A percentile compares a stretch with the other conserved stretches of the same genome.
These are phyloP conservation scores for Phytopythium boreale DNA, from an alignment of 352 stramenopile species.

Conservation along the genomic window DNA sequence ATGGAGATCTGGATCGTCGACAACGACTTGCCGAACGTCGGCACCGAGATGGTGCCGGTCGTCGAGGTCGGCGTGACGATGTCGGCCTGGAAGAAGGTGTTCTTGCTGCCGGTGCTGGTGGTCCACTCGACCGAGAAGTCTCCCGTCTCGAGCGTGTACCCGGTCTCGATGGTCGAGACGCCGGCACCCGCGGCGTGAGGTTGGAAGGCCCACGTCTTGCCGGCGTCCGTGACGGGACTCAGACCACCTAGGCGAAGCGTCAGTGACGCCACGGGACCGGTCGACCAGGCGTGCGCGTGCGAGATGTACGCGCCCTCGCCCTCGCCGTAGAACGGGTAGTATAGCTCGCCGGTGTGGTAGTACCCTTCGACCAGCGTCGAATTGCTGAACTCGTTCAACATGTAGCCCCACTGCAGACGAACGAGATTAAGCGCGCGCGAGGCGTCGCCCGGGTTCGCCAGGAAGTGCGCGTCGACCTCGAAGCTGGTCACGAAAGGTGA, in stretches of 20 bases:
- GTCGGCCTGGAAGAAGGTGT: slow-evolving; percentile 15
- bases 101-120: slow-evolving; percentile 9
- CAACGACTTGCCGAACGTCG: slow-evolving; percentile 23
- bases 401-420: slow-evolving; percentile 35
- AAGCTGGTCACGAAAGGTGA: slow-evolving; percentile 30
- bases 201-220: slow-evolving; percentile 26
- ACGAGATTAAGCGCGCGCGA: slow-evolving; percentile 26
- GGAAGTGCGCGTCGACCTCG: slow-evolving; percentile 30
- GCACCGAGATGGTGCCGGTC: slow-evolving; percentile 25
- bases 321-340: slow-evolving; percentile 31
- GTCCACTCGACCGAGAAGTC: slow-evolving; percentile 24
- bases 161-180: slow-evolving; percentile 19
- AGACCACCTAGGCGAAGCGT: slow-evolving; percentile 22
- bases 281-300: slow-evolving; percentile 33
- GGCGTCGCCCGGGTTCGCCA: slow-evolving; percentile 18
- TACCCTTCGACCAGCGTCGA: slow-evolving; percentile 35
- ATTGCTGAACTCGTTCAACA: slow-evolving; percentile 34
- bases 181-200: slow-evolving; percentile 18
- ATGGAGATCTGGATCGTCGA: slow-evolving; percentile 25
- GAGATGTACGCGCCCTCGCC: slow-evolving; percentile 29
- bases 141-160: slow-evolving; percentile 17
- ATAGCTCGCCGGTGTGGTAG: slow-evolving; percentile 28
- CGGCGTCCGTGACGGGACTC: slow-evolving; percentile 16
- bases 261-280: slow-evolving; percentile 23
- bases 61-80: slow-evolving; percentile 15